phyloP scores from a whole-genome alignment of 1,284 basidiomycete genomes.

The Grifola frondosa region DNA sequence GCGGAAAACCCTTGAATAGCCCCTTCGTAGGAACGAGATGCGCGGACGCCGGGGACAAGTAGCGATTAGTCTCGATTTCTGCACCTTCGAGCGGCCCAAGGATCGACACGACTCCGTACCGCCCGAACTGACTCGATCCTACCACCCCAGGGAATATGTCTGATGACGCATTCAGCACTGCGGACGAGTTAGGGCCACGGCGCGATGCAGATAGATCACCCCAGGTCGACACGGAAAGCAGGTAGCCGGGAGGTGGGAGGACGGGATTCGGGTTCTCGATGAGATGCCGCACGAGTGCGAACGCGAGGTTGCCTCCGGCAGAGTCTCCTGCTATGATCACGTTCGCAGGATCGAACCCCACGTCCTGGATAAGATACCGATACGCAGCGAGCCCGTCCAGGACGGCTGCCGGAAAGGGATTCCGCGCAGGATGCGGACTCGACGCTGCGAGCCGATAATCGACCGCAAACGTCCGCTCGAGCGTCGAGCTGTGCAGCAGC shows the following conservation, averaged over 20 bases:
- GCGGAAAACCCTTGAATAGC: constrained; percentile 24
- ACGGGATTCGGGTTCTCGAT: constrained; percentile 34
- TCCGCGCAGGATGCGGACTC: constrained; percentile 21
- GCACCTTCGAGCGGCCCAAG: constrained; percentile 14
- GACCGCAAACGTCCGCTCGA: constrained; percentile 27
- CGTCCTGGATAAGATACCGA: constrained; percentile 39
- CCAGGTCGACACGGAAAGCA: constrained; percentile 58
- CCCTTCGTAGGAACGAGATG: constrained; percentile 7
- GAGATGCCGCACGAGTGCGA: constrained; percentile 53
- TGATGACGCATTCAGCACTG: constrained; percentile 5
- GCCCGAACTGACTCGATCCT: too few relatives aligned
- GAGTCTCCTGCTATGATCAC: constrained; percentile 54
- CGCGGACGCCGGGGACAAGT: constrained; percentile 22
- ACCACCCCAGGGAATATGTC: constrained; percentile 17
- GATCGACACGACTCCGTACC: constrained; percentile 10
- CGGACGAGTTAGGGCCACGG: constrained; percentile 30
- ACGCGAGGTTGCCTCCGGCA: constrained; percentile 64
- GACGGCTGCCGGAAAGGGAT: constrained; percentile 49
- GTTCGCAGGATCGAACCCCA: constrained; percentile 41
- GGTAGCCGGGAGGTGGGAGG: constrained; percentile 35
- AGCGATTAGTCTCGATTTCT: constrained; percentile 13
- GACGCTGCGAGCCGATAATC: constrained; percentile 34
- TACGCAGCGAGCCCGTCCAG: constrained; percentile 49
- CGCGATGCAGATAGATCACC: constrained; percentile 46
- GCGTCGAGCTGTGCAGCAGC: constrained; percentile 5